A percentile compares a stretch with the other conserved stretches of the same genome.
Conservation (phyloP, 192 early-diverging fungal genomes). For the Linnemannia zychae region DNA sequence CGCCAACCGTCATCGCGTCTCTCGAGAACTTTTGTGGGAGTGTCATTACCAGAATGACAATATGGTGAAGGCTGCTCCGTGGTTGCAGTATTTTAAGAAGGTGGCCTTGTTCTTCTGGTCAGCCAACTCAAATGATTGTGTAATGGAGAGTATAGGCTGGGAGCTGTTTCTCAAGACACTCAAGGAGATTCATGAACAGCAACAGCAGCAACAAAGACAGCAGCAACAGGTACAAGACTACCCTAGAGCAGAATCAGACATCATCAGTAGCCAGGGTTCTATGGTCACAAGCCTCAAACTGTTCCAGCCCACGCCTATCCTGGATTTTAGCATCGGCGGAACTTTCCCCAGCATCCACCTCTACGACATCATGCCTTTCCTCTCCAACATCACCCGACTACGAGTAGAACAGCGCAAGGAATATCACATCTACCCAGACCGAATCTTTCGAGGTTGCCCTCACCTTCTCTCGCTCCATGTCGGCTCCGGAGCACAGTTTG, state of each 20-base stretch:
- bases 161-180: not conserved
- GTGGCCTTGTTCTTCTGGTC: not conserved
- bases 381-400: not conserved
- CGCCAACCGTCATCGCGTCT: not conserved
- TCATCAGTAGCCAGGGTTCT: too few species aligned
- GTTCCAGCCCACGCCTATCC: not conserved
- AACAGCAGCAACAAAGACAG: not conserved
- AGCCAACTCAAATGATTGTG: too few species aligned
- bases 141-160: not conserved
- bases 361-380: not conserved
- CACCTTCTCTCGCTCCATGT: not conserved
- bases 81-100: not conserved
- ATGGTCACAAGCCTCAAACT: not conserved
- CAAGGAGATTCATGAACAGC: not conserved
- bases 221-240: not conserved
- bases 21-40: not conserved
- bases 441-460: not conserved
- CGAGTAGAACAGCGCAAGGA: not conserved
- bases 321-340: not conserved
- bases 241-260: too few species aligned
- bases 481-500: not conserved
- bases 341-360: not conserved
- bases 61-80: not conserved
- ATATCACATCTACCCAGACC: not conserved
- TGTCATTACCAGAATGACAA: not conserved